Conservation (phyloP, 2,329 filamentous ascomycete genomes). For the Coniochaeta hoffmannii region DNA sequence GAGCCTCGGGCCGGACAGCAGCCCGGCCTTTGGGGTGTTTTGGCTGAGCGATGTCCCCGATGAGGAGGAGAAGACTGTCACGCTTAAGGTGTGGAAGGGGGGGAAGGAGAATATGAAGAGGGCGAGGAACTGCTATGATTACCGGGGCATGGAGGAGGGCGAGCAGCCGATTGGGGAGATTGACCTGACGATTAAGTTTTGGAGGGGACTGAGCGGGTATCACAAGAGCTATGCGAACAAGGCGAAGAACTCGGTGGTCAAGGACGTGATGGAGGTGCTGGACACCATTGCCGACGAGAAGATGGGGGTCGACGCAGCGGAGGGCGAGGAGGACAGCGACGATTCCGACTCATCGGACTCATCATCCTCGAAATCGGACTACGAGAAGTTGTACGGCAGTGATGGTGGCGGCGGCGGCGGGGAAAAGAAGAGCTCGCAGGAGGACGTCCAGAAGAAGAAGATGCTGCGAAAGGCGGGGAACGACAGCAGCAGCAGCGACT, state of each 20-base stretch:
- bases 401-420: conserved; percentile 19
- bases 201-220: conserved; percentile 52
- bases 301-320: conserved; percentile 18
- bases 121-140: conserved; percentile 25
- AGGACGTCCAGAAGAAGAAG: conserved; percentile 16
- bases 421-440: conserved; percentile 21
- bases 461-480: conserved; percentile 25
- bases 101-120: conserved; percentile 40
- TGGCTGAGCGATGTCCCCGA: conserved; percentile 66
- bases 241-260: conserved; percentile 43
- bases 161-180: conserved; percentile 50
- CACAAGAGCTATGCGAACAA: conserved; percentile 46
- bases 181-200: conserved; percentile 50
- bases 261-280: conserved; percentile 56
- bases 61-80: conserved; percentile 53
- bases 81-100: conserved; percentile 59
- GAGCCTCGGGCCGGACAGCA: conserved; percentile 40
- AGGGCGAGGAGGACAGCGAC: conserved; percentile 8
- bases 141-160: conserved; percentile 39
- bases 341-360: background rate
- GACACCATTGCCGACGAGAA: conserved; percentile 53
- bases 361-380: conserved; percentile 15
- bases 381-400: conserved; percentile 13
- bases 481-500: conserved; percentile 7
- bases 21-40: conserved; percentile 53